phyloP scores from a whole-genome alignment of 2,329 filamentous ascomycete species.

The Ophiostoma ips region DNA sequence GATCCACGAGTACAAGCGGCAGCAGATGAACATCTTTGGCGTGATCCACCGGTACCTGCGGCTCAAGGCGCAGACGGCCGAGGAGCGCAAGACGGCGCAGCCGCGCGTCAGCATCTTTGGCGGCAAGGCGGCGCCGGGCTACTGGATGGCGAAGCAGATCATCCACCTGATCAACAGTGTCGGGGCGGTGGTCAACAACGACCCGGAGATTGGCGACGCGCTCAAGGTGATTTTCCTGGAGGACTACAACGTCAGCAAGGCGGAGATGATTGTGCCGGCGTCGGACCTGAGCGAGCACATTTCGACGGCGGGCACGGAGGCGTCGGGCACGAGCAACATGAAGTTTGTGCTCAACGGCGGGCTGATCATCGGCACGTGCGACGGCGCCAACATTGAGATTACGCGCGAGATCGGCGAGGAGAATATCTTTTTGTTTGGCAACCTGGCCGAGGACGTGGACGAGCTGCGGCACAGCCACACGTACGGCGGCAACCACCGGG shows the following conservation, averaged over 20 bases:
- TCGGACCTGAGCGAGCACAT: slow-evolving; percentile 98
- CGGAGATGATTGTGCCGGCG: slow-evolving; percentile 87
- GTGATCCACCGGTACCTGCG: slow-evolving; percentile 88
- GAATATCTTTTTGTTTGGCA: slow-evolving; percentile 98
- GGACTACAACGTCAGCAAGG: slow-evolving; percentile 99
- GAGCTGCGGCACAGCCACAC: slow-evolving; percentile 84
- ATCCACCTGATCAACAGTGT: slow-evolving; percentile 95
- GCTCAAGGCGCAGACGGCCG: slow-evolving; percentile 72
- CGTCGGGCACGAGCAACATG: slow-evolving; percentile 91
- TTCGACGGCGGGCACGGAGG: slow-evolving; percentile 90
- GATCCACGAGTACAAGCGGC: slow-evolving; percentile 98
- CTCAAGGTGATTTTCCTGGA: slow-evolving; percentile 96
- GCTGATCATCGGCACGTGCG: slow-evolving; percentile 93
- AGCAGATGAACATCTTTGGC: slow-evolving; percentile 97
- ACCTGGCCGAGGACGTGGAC: slow-evolving; percentile 89
- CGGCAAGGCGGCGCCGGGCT: slow-evolving; percentile 92
- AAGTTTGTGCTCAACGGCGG: slow-evolving; percentile 98
- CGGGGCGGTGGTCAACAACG: slow-evolving; percentile 78
- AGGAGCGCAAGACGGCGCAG: slow-evolving; percentile 72
- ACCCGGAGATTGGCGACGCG: slow-evolving; percentile 79
- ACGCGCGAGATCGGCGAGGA: slow-evolving; percentile 91
- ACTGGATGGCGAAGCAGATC: slow-evolving; percentile 99
- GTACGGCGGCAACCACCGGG: slow-evolving; percentile 60
- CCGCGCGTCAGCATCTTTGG: slow-evolving; percentile 93
- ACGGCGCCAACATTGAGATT: slow-evolving; percentile 97